phyloP scores from a whole-genome alignment of 2,329 filamentous ascomycete species.

The Grosmannia clavigera region DNA sequence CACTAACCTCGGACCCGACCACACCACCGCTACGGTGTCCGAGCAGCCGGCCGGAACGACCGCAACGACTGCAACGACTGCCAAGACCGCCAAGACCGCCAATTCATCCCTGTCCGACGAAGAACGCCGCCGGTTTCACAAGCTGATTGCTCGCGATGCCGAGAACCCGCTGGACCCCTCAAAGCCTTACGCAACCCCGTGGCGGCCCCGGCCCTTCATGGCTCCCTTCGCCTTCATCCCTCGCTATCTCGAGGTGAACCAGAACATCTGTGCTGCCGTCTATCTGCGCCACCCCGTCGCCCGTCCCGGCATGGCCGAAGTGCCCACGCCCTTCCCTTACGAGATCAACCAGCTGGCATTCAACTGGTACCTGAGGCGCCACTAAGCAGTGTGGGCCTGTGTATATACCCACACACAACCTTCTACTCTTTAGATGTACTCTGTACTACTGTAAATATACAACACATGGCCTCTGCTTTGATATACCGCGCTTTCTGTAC shows the following conservation, averaged over 20 bases:
- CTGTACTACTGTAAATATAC: constrained; percentile 3
- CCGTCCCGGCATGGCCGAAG: constrained; percentile 64
- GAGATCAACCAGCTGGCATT: constrained; percentile 70
- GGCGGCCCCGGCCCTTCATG: constrained; percentile 80
- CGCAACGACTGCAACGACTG: neutral
- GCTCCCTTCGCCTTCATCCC: constrained; percentile 89
- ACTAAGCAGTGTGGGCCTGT: neutral
- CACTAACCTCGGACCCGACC: neutral
- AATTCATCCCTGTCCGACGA: constrained; percentile 27
- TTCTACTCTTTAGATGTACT: neutral
- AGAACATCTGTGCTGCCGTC: constrained; percentile 89
- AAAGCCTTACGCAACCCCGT: constrained; percentile 87
- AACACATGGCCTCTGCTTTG: neutral
- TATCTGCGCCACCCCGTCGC: constrained; percentile 92
- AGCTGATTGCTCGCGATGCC: constrained; percentile 48
- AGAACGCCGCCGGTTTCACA: constrained; percentile 41
- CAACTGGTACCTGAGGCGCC: constrained; percentile 83
- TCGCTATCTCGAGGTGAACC: constrained; percentile 92
- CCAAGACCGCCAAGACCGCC: neutral
- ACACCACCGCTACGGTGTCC: neutral
- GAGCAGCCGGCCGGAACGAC: neutral
- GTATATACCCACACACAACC: neutral
- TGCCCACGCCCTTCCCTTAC: constrained; percentile 68
- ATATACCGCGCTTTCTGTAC: neutral
- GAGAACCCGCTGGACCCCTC: constrained; percentile 64